Percentiles rank a stretch among this genome's conserved stretches.
phyloP scores from a whole-genome alignment of 2,329 filamentous ascomycete species.

The Verticillium nonalfalfae region DNA sequence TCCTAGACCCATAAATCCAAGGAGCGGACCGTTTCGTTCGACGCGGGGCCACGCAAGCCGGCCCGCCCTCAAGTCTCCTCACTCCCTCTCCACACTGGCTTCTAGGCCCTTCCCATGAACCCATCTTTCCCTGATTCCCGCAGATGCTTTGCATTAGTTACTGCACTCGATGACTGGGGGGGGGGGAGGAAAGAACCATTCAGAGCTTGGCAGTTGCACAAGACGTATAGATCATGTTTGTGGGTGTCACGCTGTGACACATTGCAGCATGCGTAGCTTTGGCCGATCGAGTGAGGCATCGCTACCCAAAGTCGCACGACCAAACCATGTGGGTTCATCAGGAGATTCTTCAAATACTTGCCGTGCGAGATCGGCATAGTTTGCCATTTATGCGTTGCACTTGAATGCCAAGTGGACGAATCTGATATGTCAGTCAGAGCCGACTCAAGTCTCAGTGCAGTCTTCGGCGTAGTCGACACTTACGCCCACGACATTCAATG shows the following conservation, averaged over 20 bases:
- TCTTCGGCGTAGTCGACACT: neutral
- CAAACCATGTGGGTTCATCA: neutral
- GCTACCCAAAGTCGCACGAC: neutral
- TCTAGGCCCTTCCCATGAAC: neutral
- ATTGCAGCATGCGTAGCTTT: neutral
- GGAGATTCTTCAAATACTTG: neutral
- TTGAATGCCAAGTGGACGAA: neutral
- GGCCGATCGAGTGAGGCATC: neutral
- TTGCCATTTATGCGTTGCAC: neutral
- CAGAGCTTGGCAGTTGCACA: neutral
- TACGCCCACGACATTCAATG: no score
- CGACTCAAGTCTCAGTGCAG: neutral
- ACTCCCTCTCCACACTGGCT: neutral
- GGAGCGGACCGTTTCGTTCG: neutral
- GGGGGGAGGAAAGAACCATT: neutral
- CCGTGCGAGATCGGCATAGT: neutral
- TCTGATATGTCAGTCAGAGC: neutral
- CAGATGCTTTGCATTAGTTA: neutral
- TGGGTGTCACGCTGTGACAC: neutral
- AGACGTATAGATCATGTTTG: neutral
- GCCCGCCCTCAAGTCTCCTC: neutral
- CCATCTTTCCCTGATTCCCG: neutral
- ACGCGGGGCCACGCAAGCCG: neutral
- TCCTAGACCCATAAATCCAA: neutral
- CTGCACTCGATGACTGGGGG: neutral